Base-by-base conservation (phyloP, 2,329 filamentous ascomycete genomes). In the Ceratocystis albifundus region DNA sequence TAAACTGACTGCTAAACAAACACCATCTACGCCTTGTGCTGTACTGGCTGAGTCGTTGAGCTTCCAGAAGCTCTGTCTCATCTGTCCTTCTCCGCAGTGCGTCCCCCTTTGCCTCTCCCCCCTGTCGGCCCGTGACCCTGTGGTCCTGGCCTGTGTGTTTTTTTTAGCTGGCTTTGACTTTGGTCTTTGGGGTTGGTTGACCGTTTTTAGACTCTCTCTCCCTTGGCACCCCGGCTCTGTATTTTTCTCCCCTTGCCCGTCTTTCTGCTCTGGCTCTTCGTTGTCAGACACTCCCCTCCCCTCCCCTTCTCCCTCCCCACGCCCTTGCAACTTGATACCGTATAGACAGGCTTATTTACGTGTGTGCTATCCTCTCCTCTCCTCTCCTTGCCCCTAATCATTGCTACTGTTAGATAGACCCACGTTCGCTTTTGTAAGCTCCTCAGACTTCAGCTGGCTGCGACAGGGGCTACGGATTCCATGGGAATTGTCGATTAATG, bases 1-100 rank as follows among this genome's bases (percentile, higher is more conserved):
- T 4, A 53, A 17, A 53, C n/a, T n/a, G n/a, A 53, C 22, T 15
- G 3, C 12, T 41, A 41, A 41, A 41, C 36, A 41, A 41, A 41
- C 36, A 41, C 12, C 12, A 41, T 41, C 36, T 41, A 41, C 36
- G 12, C 36, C 15, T 41, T 41, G 36, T 41, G 36, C 36, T 41
- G 36, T 41, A 12, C 36, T 41, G 36, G 36, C 36, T 41, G 36
- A 41, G 36, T 41, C 10, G 36, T 12, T 28, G 22, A 36, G 15
- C 55, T 36, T 59, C 55, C 32, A 30, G 55, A 59, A 59, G 55
- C 55, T 36, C 30, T 59, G 55, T 59, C 55, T 32, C 55, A 59
- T 57, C 25, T 15, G 53, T 32, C 7, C 20, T 32, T 57, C 30
- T 8, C 6, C 55, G n/a, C 55, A 36, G 10, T 41, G 36, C 8